phyloP scores from a whole-genome alignment of 352 stramenopile genomes.

The Aphanomyces astaci region DNA sequence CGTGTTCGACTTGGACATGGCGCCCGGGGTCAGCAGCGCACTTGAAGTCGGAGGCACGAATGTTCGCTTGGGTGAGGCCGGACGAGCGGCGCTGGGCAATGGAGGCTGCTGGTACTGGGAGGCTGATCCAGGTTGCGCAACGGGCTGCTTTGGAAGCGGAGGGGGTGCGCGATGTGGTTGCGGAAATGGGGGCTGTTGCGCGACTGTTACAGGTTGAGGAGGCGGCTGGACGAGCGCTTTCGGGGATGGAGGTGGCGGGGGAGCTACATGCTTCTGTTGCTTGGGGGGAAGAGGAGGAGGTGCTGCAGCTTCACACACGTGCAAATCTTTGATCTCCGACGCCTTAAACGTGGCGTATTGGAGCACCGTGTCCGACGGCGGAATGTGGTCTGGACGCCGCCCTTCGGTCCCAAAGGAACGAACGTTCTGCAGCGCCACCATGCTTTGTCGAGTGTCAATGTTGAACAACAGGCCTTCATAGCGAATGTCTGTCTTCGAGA shows the following conservation, averaged over 20 bases:
- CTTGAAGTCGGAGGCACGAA: background rate
- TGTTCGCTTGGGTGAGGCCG: slow-evolving; percentile 10
- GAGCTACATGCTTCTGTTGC: background rate
- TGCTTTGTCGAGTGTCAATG: slow-evolving; percentile 78
- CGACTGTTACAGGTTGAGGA: background rate
- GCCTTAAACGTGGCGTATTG: slow-evolving; percentile 79
- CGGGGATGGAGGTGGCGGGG: background rate
- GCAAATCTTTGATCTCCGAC: slow-evolving; percentile 77
- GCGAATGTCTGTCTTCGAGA: slow-evolving; percentile 84
- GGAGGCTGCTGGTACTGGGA: slow-evolving; percentile 25
- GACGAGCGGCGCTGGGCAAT: slow-evolving; percentile 21
- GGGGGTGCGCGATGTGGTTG: background rate
- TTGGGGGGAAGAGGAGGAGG: slow-evolving; percentile 15
- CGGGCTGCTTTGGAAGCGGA: slow-evolving; percentile 20
- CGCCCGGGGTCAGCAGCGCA: slow-evolving; percentile 14
- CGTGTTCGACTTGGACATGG: background rate
- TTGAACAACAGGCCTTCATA: slow-evolving; percentile 83
- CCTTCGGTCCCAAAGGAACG: slow-evolving; percentile 79
- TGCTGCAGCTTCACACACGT: slow-evolving; percentile 69
- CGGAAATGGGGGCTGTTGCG: background rate
- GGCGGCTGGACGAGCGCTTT: background rate
- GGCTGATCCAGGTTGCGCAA: slow-evolving; percentile 18
- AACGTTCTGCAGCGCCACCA: slow-evolving; percentile 69
- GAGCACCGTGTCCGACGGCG: slow-evolving; percentile 61
- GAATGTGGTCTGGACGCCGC: slow-evolving; percentile 59